Evolutionary conservation across 495 filamentous ascomycete genomes (phyloP), one percentile per base, ranked within the genome.

Genomic region (Penicillium argentinense): DNA sequence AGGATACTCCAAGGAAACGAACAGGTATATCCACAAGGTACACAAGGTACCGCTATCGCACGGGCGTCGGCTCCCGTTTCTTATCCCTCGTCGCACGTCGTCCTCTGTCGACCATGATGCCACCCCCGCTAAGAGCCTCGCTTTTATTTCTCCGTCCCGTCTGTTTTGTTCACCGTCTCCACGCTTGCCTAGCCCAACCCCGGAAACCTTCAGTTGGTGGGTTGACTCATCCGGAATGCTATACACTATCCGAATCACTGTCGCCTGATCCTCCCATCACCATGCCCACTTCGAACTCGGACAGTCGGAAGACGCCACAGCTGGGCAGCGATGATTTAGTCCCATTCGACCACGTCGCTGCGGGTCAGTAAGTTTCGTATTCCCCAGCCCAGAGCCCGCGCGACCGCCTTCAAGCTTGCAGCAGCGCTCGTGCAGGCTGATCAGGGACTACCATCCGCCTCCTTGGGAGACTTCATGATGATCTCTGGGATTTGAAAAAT

Each of bases 331-430:
- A 66, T 59, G 86, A 66, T 72, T 90, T 76, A 33, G 73, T 85
- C 34, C 79, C 82, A 7, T 95, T 87, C 61, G 83, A 86, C 58
- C 79, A 90, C 68, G 88, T 84, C 39, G 91, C 91, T 39, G 93
- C 93, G 43, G 93, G 93, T 72, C 93, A 98, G 91, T 97, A 77
- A 79, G 91, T 85, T 14, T 34, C n/a, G 38, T 29, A 49, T 40
- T 22, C 8, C 24, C 33, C 32, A 33, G n/a, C 42, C 32, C 25
- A 9, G 2, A 21, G 39, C 21, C 45, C 42, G 39, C 54, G 37
- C 34, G 48, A 48, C 28, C 34, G 44, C 25, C 45, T 33, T 2
- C 27, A 27, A 23, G 9, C 32, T 38, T 22, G 33, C 25, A 13
- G 4, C 9, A 37, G 16, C 25, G 27, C 22, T 45, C 16, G 39